phyloP scores from a whole-genome alignment of 208 protist genomes.

The Trypanosoma theileri region DNA sequence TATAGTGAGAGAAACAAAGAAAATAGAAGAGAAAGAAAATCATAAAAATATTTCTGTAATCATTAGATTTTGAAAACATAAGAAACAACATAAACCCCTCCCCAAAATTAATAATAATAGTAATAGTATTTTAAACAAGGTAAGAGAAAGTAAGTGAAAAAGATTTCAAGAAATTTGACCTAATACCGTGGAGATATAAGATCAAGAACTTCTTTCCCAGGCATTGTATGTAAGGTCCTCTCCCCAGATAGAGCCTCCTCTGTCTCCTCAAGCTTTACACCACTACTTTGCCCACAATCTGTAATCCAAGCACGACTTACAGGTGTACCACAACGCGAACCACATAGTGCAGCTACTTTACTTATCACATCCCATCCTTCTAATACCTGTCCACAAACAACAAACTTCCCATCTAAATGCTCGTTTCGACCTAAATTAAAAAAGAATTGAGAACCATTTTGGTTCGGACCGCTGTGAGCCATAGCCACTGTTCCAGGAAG shows the following conservation, averaged over 20 bases:
- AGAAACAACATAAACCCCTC: too few species aligned
- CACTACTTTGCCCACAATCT: constrained; percentile 87
- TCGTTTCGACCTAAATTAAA: constrained; percentile 83
- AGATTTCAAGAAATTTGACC: constrained; percentile 1
- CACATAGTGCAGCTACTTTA: constrained; percentile 51
- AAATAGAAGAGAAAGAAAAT: constrained; percentile 13
- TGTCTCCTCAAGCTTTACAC: constrained; percentile 65
- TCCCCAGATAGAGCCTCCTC: constrained; percentile 50
- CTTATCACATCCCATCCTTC: constrained; percentile 85
- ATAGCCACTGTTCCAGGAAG: constrained; percentile 83
- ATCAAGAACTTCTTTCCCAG: constrained; percentile 79
- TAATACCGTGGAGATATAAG: constrained; percentile 78
- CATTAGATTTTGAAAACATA: not conserved
- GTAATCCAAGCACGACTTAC: constrained; percentile 87
- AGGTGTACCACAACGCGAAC: constrained; percentile 81
- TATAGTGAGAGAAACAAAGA: not conserved
- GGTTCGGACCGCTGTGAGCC: constrained; percentile 83
- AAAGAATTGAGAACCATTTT: constrained; percentile 93
- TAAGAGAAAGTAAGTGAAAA: constrained; percentile 13
- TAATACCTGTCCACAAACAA: constrained; percentile 89
- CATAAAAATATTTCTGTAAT: not conserved
- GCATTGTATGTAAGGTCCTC: constrained; percentile 53
- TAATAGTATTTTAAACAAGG: not conserved
- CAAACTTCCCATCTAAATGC: constrained; percentile 90
- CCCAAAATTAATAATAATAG: constrained; percentile 6